Evolutionary conservation across 495 filamentous ascomycete species (phyloP), one percentile per base, ranked within the genome.

Genomic region (Echria macrotheca): DNA sequence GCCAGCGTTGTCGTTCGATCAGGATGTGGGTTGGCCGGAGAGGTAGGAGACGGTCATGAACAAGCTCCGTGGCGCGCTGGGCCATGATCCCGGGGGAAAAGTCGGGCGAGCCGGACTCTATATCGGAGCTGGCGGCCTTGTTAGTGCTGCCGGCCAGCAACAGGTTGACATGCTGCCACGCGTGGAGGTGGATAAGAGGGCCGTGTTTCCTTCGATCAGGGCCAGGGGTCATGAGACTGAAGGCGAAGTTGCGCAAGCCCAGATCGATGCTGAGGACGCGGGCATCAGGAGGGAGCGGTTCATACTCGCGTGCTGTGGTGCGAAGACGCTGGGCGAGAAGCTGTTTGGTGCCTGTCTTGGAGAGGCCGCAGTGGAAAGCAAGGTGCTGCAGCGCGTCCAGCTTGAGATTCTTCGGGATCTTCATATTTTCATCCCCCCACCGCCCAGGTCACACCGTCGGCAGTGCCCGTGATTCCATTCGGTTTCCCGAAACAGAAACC

Each of bases 1-100:
- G 86, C 67, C 85, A 94, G 1, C 91, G 86, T 61, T 97, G 91
- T 3, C 87, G 82, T 67, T 97, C 91, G 46, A 97, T 90, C 1
- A 97, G 75, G 32, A 97, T 72, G 54, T 84, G 82, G 10, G 79
- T 85, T 2, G 86, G 89, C 1, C 69, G 64, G 26, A 60, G 60
- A 10, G 56, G 66, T 12, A 85, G 60, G 5, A 87, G 56, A 2
- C 76, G 69, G 1, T 70, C 59, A 2, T 58, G 69, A 45, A 91
- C 54, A 6, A 95, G 73, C 5, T 52, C 57, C 60, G 85, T 78
- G 14, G 91, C 83, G n/a, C 73, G 71, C 1, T 56, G 38, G 7
- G 86, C 76, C 50, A 89, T 80, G 14, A 69, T 37, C 2, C 64
- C 48, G 2, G 83, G 86, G 41, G 69, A 64, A 65, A 80, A 93